phyloP scores from a whole-genome alignment of 306 rosid genomes.

The Cicer judaicum region DNA sequence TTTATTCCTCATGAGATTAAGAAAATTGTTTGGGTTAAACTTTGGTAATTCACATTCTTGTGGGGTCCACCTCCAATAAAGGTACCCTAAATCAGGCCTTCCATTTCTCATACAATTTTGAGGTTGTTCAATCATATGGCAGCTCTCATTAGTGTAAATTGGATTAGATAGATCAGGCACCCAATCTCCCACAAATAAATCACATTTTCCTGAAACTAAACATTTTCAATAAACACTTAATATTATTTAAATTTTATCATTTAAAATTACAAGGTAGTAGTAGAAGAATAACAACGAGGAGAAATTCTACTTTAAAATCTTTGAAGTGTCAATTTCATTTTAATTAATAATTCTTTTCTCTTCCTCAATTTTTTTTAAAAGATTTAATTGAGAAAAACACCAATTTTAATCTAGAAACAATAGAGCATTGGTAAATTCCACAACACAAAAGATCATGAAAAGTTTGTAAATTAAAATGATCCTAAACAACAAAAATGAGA shows the following conservation, averaged over 20 bases:
- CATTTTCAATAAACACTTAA: background rate
- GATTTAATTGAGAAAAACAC: constrained; percentile 12
- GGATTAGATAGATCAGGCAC: constrained; percentile 67
- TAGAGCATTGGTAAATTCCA: constrained; percentile 7
- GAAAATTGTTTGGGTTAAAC: constrained; percentile 71
- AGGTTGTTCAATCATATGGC: constrained; percentile 72
- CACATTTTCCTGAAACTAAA: constrained; percentile 60
- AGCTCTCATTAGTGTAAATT: constrained; percentile 72
- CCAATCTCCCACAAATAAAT: constrained; percentile 83
- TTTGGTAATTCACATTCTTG: constrained; percentile 64
- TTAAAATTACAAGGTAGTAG: too few species aligned
- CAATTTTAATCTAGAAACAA: background rate
- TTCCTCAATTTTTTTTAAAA: too few species aligned
- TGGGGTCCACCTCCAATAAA: constrained; percentile 89
- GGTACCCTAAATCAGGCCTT: constrained; percentile 76
- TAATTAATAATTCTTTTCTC: too few species aligned
- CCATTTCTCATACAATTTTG: constrained; percentile 91
- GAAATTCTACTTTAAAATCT: too few species aligned
- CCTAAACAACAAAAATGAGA: background rate
- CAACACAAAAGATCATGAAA: background rate
- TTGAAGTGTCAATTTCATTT: too few species aligned
- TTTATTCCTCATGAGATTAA: constrained; percentile 66
- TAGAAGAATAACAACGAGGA: too few species aligned
- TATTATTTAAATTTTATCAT: background rate
- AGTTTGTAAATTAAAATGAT: background rate